Evolutionary conservation across 768 basidiomycete genomes (phyloP).

Genomic region (Sporobolomyces pararoseus): DNA sequence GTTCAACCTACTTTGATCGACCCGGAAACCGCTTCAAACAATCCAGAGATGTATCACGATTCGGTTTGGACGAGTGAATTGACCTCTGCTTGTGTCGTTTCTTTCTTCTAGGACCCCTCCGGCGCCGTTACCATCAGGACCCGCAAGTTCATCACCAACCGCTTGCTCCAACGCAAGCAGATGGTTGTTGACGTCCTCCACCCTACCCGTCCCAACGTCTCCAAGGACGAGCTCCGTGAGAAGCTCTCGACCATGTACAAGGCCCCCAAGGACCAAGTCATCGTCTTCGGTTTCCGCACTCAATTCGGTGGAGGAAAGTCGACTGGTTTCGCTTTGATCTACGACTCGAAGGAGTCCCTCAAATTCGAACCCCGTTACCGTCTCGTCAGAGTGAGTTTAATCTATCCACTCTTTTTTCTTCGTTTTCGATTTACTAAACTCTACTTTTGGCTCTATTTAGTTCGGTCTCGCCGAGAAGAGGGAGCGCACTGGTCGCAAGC

Average conservation of each 20-base stretch:
- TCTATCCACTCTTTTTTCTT: background rate
- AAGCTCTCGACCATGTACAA: slow-evolving; percentile 92
- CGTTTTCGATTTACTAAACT: background rate
- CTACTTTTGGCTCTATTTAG: slow-evolving; percentile 36
- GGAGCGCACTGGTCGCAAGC: slow-evolving; percentile 87
- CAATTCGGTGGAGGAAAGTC: slow-evolving; percentile 97
- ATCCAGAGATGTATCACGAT: background rate
- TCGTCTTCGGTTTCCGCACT: slow-evolving; percentile 90
- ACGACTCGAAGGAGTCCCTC: slow-evolving; percentile 87
- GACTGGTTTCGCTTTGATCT: slow-evolving; percentile 95
- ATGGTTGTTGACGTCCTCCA: slow-evolving; percentile 85
- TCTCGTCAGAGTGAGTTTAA: slow-evolving; percentile 79
- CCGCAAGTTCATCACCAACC: slow-evolving; percentile 99
- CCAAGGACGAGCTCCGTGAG: slow-evolving; percentile 83
- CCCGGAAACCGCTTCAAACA: background rate
- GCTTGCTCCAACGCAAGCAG: slow-evolving; percentile 90
- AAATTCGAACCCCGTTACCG: slow-evolving; percentile 97
- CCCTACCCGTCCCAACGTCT: slow-evolving; percentile 89
- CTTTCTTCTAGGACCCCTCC: slow-evolving; percentile 35
- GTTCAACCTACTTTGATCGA: no score
- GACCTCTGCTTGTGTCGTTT: background rate
- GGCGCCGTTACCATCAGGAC: slow-evolving; percentile 84
- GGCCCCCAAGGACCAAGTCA: slow-evolving; percentile 80
- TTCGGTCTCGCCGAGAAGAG: slow-evolving; percentile 61
- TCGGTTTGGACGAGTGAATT: background rate